Conservation (phyloP, 2,329 filamentous ascomycete genomes). For the Hypomyces rosellus region DNA sequence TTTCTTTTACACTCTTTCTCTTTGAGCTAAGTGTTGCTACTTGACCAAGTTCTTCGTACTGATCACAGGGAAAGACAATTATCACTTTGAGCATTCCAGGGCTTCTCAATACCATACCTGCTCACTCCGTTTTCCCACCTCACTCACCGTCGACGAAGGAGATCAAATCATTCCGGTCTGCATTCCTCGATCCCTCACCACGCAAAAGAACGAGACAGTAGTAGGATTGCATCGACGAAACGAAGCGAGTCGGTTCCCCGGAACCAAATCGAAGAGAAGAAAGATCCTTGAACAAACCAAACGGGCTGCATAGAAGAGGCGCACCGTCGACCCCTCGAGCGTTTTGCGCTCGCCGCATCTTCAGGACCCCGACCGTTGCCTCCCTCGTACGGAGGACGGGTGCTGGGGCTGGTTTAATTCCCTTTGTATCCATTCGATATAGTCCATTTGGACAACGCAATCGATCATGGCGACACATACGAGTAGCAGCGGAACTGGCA, state of each 20-base stretch:
- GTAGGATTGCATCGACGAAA: neutral
- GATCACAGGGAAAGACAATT: slow-evolving; percentile 9
- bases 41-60: slow-evolving; percentile 9
- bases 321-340: neutral
- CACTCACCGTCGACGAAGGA: neutral
- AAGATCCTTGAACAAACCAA: neutral
- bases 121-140: neutral
- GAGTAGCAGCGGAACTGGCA: slow-evolving; percentile 15
- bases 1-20: neutral
- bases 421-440: neutral
- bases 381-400: slow-evolving; percentile 21
- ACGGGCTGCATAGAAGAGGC: neutral
- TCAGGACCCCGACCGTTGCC: slow-evolving; percentile 17
- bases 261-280: neutral
- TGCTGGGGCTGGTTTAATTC: neutral
- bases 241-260: neutral
- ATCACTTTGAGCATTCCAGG: slow-evolving; percentile 10
- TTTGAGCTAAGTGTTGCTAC: slow-evolving; percentile 11
- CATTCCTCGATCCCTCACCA: neutral
- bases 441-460: slow-evolving; percentile 11
- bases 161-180: slow-evolving; percentile 4
- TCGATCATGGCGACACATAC: slow-evolving; percentile 17
- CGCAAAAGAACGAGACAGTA: no score
- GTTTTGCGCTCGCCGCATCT: slow-evolving; percentile 7
- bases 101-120: slow-evolving; percentile 3